Conservation (phyloP, 345 rosid genomes). For the Euphorbia lathyris region DNA sequence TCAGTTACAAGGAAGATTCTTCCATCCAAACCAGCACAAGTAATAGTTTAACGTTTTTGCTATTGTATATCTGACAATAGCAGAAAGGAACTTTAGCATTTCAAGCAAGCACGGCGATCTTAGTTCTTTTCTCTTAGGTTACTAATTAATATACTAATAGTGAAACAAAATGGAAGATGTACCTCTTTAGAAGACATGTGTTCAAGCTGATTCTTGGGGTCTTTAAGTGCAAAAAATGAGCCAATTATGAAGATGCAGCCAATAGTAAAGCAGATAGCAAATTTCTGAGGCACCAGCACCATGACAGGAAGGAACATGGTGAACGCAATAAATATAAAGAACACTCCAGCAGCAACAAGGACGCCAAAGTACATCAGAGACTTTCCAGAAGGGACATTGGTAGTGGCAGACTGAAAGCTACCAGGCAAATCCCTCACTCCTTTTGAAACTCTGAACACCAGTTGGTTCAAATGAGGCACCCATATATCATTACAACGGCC, state of each 20-base stretch:
- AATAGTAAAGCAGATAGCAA: conserved; percentile 83
- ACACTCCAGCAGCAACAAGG: conserved; percentile 72
- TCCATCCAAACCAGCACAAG: not conserved
- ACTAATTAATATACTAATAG: not conserved
- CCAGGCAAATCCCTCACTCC: conserved; percentile 88
- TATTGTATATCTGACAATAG: not conserved
- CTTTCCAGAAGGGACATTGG: conserved; percentile 82
- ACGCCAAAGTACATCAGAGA: conserved; percentile 79
- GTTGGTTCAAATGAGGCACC: not conserved
- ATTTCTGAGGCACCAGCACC: conserved; percentile 93
- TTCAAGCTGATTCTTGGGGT: conserved; percentile 68
- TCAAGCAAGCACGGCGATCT: not conserved
- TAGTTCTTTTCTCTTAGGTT: not conserved
- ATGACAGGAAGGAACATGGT: conserved; percentile 94
- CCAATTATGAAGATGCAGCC: conserved; percentile 84
- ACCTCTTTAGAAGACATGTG: conserved; percentile 96
- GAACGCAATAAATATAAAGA: conserved; percentile 80
- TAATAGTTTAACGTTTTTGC: not conserved
- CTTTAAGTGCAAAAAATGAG: conserved; percentile 86
- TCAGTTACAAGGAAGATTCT: not conserved
- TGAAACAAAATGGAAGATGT: not conserved
- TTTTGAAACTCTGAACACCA: conserved; percentile 61
- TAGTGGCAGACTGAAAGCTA: conserved; percentile 77
- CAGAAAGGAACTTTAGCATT: not conserved
- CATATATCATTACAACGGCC: not conserved